These are phyloP conservation scores for Exophiala viscosa DNA, from an alignment of 2,329 filamentous ascomycete species.

Conservation along the genomic window DNA sequence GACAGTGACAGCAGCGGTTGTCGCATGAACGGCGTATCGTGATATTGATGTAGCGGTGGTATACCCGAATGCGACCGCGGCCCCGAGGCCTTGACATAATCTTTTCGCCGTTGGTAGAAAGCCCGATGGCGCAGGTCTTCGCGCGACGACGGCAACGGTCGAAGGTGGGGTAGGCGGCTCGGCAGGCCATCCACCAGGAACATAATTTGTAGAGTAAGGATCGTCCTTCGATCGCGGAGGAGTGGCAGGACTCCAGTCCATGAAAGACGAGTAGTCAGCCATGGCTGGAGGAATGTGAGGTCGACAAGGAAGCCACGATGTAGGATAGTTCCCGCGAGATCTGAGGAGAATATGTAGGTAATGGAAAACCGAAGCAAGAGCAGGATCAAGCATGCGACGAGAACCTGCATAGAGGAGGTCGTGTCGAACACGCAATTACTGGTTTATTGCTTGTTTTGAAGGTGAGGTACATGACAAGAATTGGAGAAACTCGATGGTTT, in stretches of 20 bases:
- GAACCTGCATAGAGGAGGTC: too few relatives aligned
- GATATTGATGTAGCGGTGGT: constrained; percentile 1
- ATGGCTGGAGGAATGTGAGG: constrained; percentile 10
- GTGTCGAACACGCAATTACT: too few relatives aligned
- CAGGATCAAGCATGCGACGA: too few relatives aligned
- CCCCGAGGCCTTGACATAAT: constrained; percentile 15
- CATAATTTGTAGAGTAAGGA: constrained; percentile 17
- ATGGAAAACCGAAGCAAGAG: background rate
- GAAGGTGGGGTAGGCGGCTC: constrained; percentile 5
- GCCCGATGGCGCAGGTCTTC: constrained; percentile 6
- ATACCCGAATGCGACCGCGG: background rate
- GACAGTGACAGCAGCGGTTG: constrained; percentile 7
- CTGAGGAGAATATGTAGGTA: background rate
- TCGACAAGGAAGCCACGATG: background rate
- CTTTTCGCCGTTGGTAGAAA: constrained; percentile 14
- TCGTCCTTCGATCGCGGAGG: constrained; percentile 14
- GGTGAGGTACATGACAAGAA: too few relatives aligned
- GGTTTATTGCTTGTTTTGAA: too few relatives aligned
- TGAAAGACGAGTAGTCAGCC: constrained; percentile 23
- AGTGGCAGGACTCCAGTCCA: constrained; percentile 24
- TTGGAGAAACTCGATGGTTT: too few relatives aligned
- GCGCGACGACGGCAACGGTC: constrained; percentile 14
- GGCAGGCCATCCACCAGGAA: constrained; percentile 23
- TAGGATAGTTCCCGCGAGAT: background rate
- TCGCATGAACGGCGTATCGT: constrained; percentile 3